These are phyloP conservation scores for Ensete ventricosum DNA, from an alignment of 176 grass and related monocot genomes.

Conservation along the genomic window DNA sequence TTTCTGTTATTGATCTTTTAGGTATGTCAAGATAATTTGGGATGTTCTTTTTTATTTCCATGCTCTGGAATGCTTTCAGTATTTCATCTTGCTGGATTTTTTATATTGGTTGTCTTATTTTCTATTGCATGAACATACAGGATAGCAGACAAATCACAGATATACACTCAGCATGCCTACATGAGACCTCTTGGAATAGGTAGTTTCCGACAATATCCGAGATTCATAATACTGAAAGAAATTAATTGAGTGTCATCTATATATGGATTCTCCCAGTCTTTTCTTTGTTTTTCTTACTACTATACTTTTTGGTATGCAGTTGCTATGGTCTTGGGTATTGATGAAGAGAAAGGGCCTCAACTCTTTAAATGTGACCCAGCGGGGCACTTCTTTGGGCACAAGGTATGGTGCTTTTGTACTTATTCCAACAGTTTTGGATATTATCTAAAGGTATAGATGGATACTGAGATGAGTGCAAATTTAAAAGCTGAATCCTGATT, in stretches of 20 bases:
- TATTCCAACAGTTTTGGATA: background rate
- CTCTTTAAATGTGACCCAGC: slow-evolving; percentile 98
- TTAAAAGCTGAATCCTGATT: no score
- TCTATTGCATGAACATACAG: slow-evolving; percentile 26
- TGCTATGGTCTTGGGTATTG: slow-evolving; percentile 86
- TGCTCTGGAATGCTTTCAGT: background rate
- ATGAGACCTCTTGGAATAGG: slow-evolving; percentile 98
- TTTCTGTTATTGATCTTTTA: background rate
- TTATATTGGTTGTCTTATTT: background rate
- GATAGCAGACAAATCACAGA: slow-evolving; percentile 96
- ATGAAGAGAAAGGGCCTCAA: slow-evolving; percentile 98
- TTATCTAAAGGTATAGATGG: background rate
- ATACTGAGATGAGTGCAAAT: background rate
- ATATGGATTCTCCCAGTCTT: background rate
- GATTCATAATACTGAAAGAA: background rate
- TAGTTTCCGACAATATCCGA: slow-evolving; percentile 20
- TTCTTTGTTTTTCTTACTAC: background rate
- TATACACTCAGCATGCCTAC: slow-evolving; percentile 98
- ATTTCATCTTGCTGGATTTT: background rate
- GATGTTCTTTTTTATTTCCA: background rate
- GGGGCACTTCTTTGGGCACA: slow-evolving; percentile 95
- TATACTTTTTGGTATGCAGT: slow-evolving; percentile 22
- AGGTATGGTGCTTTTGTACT: slow-evolving; percentile 32
- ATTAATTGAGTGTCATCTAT: background rate
- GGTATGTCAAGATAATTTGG: background rate